Evolutionary conservation across 108 stramenopile species (phyloP).

Genomic region (Nitzschia palea): DNA sequence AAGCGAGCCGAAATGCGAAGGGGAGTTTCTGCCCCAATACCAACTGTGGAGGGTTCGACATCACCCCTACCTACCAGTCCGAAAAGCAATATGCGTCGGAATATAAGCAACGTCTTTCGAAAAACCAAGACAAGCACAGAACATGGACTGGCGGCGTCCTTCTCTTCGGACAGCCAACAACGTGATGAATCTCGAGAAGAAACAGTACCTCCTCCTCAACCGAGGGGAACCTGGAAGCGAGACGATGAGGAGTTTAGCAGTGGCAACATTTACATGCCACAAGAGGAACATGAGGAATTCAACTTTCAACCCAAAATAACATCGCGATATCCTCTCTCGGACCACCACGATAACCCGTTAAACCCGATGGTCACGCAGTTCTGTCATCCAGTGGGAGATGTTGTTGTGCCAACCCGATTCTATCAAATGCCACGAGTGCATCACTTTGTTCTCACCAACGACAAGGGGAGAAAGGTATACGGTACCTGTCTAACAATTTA

Average conservation of each 20-base stretch:
- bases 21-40: background rate
- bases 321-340: constrained; percentile 69
- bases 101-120: background rate
- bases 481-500: constrained; percentile 82
- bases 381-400: constrained; percentile 77
- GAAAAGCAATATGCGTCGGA: background rate
- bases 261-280: constrained; percentile 51
- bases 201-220: constrained; percentile 26
- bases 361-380: constrained; percentile 87
- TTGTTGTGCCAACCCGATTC: constrained; percentile 52
- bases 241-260: background rate
- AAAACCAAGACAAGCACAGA: constrained; percentile 27
- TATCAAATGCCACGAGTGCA: constrained; percentile 82
- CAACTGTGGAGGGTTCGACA: background rate
- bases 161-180: constrained; percentile 1
- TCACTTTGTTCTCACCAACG: constrained; percentile 85
- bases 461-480: constrained; percentile 79
- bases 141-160: constrained; percentile 9
- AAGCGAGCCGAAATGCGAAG: background rate
- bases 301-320: constrained; percentile 73
- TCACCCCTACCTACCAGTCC: background rate
- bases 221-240: constrained; percentile 35
- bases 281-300: background rate
- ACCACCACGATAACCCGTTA: constrained; percentile 71
- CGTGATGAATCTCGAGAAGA: constrained; percentile 9